Evolutionary conservation across 768 basidiomycete genomes (phyloP).

Genomic region (Lactarius akahatsu): DNA sequence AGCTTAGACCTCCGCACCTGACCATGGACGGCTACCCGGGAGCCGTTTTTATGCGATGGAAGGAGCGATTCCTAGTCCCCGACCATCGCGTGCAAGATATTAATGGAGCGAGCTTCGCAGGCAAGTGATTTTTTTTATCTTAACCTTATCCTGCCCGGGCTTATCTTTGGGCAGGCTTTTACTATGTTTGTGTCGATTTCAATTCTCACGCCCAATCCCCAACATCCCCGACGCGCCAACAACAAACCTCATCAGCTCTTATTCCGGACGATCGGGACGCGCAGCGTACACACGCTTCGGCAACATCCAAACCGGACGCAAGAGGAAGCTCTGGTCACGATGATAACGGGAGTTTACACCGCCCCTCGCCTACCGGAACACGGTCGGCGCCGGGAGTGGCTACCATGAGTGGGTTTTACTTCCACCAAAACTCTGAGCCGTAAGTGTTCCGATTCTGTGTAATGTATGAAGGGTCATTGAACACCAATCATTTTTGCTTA

Average conservation of each 20-base stretch:
- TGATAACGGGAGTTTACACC: conserved; percentile 37
- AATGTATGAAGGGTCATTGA: neutral
- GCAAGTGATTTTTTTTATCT: conserved; percentile 39
- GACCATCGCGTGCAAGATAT: conserved; percentile 93
- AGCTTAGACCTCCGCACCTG: conserved; percentile 73
- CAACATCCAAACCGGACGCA: conserved; percentile 33
- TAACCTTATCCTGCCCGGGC: conserved; percentile 3
- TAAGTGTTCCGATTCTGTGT: conserved; percentile 40
- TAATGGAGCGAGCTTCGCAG: conserved; percentile 92
- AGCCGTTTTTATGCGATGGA: conserved; percentile 94
- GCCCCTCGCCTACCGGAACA: conserved; percentile 50
- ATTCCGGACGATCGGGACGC: conserved; percentile 33
- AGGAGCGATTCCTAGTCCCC: conserved; percentile 94
- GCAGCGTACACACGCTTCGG: conserved; percentile 3
- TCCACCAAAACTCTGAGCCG: conserved; percentile 92
- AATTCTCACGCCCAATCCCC: conserved; percentile 54
- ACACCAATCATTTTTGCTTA: conserved; percentile 21
- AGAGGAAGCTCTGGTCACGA: conserved; percentile 32
- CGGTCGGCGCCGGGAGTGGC: conserved; percentile 53
- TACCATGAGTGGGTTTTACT: conserved; percentile 89
- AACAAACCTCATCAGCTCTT: conserved; percentile 36
- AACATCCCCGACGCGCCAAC: conserved; percentile 40
- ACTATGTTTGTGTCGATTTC: conserved; percentile 93
- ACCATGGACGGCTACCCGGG: conserved; percentile 80
- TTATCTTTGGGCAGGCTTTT: conserved; percentile 62